Percentiles rank a stretch among this genome's conserved stretches.
Evolutionary conservation across 2,329 filamentous ascomycete genomes (phyloP).

Genomic region (Botryosphaeria agaves): DNA sequence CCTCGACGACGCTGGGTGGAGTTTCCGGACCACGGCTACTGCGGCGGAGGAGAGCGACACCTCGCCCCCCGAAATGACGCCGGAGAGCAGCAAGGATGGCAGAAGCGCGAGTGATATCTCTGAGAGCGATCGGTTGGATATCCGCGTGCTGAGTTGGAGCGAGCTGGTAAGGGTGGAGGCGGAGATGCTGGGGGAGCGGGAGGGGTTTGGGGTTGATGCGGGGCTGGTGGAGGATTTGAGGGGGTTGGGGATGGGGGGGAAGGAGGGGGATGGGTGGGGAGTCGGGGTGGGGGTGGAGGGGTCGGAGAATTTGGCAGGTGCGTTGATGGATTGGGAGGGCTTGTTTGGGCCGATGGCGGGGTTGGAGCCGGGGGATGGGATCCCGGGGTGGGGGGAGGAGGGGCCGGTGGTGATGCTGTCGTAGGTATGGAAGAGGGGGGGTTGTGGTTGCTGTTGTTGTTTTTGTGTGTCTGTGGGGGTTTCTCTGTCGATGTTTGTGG

Average conservation of each 20-base stretch:
- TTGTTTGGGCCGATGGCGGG: not conserved
- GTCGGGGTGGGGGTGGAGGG: not conserved
- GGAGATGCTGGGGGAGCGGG: not conserved
- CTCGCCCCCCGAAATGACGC: not conserved
- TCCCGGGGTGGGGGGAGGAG: not conserved
- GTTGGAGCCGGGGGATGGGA: not conserved
- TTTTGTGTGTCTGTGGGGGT: no score
- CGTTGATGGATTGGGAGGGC: not conserved
- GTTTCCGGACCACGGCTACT: conserved; percentile 3
- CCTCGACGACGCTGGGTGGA: conserved; percentile 1
- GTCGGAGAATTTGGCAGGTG: not conserved
- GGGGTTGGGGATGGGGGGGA: not conserved
- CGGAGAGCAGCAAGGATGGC: conserved; percentile 1
- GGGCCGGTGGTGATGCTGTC: not conserved
- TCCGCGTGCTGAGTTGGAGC: no score
- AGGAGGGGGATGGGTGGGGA: not conserved
- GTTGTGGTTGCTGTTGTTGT: no score
- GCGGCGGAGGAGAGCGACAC: not conserved
- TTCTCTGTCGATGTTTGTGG: no score
- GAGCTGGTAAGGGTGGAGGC: not conserved
- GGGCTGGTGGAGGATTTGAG: not conserved
- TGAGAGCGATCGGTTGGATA: not conserved
- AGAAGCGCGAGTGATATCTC: not conserved
- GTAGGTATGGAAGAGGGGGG: no score
- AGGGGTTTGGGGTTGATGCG: not conserved